Evolutionary conservation across 495 filamentous ascomycete species (phyloP), one percentile per base, ranked within the genome.

Genomic region (Penicillium fimorum): DNA sequence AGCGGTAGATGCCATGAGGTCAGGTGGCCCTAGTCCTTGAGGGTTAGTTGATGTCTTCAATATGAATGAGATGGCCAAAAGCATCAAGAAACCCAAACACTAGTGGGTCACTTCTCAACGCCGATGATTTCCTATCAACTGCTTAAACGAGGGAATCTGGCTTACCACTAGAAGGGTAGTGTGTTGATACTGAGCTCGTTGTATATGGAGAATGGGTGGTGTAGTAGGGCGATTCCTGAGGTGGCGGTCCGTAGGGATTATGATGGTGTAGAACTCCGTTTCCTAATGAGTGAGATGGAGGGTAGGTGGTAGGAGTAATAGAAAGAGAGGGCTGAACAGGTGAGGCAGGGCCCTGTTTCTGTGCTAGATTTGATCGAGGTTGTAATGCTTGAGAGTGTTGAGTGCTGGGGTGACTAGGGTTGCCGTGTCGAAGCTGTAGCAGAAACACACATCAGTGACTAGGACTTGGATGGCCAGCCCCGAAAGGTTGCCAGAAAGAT

Each of bases 1-100:
- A 59, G 92, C 85, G 38, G 73, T 66, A 50, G 92, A 84, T 57
- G 94, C 92, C 94, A 97, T 97, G 76, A 92, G 86, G 59, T 97
- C 92, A 73, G 88, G 82, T 47, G 83, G 88, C 68, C 92, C 89
- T 96, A 61, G 47, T 18, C 54, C 18, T 42, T 32, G 38, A 42
- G 37, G 8, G 46, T 61, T 52, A 55, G 58, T 53, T 37, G 6
- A 45, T 53, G 45, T 38, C n/a, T 50, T 47, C 33, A n/a, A 29
- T 42, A 47, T 38, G 15, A 18, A 50, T 24, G 8, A 17, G 11
- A 17, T 29, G 15, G 15, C 18, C 49, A 41, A 17, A 9, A 42
- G 37, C 29, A 4, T 35, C 9, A 25, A 12, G 17, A 25, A 38
- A n/a, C 6, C 13, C 12, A 27, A 24, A 2, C 33, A 13, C 48